Conservation (phyloP, 441 rosid genomes). For the Oxalis stricta region DNA sequence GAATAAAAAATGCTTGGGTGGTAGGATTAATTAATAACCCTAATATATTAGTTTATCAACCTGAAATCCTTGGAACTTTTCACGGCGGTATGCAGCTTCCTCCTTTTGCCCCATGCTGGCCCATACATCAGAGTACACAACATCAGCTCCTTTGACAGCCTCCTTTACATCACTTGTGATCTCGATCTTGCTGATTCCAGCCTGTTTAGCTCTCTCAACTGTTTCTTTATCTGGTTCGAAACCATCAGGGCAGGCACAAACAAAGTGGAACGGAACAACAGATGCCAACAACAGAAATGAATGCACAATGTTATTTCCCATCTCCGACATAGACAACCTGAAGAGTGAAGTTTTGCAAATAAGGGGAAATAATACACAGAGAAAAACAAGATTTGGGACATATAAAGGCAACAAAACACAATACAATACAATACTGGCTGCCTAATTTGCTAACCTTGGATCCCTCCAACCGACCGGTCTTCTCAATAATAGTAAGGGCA, state of each 20-base stretch:
- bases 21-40: too few species aligned
- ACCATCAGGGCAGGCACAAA: conserved; percentile 87
- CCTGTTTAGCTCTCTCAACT: conserved; percentile 53
- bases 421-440: not conserved
- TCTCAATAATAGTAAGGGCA: conserved; percentile 93
- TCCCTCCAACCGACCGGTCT: conserved; percentile 72
- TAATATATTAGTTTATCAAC: too few species aligned
- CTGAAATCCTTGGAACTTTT: conserved; percentile 94
- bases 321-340: conserved; percentile 98
- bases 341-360: conserved; percentile 3
- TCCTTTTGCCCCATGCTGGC: conserved; percentile 99
- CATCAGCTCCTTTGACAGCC: conserved; percentile 90
- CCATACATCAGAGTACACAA: conserved; percentile 96
- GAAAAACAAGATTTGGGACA: not conserved
- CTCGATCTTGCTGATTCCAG: conserved; percentile 91
- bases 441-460: conserved; percentile 48
- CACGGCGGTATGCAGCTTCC: conserved; percentile 76
- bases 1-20: too few species aligned
- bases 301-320: conserved; percentile 93
- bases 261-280: conserved; percentile 84
- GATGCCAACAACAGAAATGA: conserved; percentile 89
- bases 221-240: conserved; percentile 83
- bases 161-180: conserved; percentile 75
- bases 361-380: not conserved
- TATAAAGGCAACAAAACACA: not conserved